These are phyloP conservation scores for Backusella macrospora DNA, from an alignment of 192 early-diverging fungal species.

Conservation along the genomic window DNA sequence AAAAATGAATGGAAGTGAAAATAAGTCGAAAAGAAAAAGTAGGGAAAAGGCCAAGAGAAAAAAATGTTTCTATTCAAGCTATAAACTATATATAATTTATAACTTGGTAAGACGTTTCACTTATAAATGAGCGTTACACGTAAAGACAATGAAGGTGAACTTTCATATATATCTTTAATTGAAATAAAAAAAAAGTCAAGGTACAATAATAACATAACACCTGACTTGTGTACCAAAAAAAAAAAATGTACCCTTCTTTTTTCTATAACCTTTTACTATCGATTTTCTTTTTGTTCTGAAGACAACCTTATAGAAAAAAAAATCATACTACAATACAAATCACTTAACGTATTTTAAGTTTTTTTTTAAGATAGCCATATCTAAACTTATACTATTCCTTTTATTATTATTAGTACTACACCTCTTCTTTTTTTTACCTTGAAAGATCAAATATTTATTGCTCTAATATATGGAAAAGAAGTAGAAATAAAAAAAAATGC, in stretches of 20 bases:
- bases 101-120: slow-evolving; percentile 11
- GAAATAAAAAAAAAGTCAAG: neutral
- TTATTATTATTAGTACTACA: too few relatives aligned
- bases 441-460: too few relatives aligned
- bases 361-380: too few relatives aligned
- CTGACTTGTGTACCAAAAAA: neutral
- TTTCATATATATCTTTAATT: neutral
- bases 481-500: too few relatives aligned
- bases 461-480: too few relatives aligned
- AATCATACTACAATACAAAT: too few relatives aligned
- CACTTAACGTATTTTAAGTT: too few relatives aligned
- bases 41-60: neutral
- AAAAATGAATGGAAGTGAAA: neutral
- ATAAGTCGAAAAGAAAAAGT: neutral
- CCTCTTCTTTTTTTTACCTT: too few relatives aligned
- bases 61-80: neutral
- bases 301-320: too few relatives aligned
- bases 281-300: too few relatives aligned
- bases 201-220: neutral
- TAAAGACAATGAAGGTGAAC: slow-evolving; percentile 4
- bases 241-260: neutral
- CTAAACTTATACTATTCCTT: too few relatives aligned
- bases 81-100: slow-evolving; percentile 4
- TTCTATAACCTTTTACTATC: too few relatives aligned
- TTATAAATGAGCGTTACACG: slow-evolving; percentile 5